Evolutionary conservation across 805 yeast genomes (phyloP).

Genomic region (Priceomyces fermenticarens): DNA sequence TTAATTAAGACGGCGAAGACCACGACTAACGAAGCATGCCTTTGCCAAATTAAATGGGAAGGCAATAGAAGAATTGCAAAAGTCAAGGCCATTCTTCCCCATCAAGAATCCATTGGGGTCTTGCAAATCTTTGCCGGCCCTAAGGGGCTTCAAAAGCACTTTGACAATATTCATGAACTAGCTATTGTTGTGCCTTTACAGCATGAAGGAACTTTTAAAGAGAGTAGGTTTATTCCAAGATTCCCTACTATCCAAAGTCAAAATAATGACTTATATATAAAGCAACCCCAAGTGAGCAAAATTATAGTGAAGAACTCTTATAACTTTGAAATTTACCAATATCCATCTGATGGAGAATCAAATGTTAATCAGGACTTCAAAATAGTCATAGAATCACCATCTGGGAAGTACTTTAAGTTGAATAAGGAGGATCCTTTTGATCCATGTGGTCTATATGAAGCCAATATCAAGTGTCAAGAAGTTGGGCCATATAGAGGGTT

Average conservation of each 20-base stretch:
- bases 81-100: conserved; percentile 79
- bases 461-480: conserved; percentile 62
- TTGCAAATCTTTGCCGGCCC: conserved; percentile 72
- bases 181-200: conserved; percentile 71
- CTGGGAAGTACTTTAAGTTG: conserved; percentile 70
- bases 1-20: conserved; percentile 51
- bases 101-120: conserved; percentile 63
- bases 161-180: conserved; percentile 62
- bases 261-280: conserved; percentile 73
- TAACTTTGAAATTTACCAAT: conserved; percentile 61
- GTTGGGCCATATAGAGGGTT: conserved; percentile 81
- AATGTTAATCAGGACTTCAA: conserved; percentile 45
- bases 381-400: conserved; percentile 77
- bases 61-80: conserved; percentile 62
- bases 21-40: conserved; percentile 49
- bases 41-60: conserved; percentile 79
- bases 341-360: conserved; percentile 47
- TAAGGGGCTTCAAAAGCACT: conserved; percentile 55
- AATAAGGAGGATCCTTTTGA: conserved; percentile 44
- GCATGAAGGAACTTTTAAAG: conserved; percentile 64
- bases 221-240: conserved; percentile 65
- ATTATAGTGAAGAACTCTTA: conserved; percentile 58
- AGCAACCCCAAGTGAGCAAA: conserved; percentile 76
- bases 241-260: conserved; percentile 70
- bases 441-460: conserved; percentile 57